These are phyloP conservation scores for Pseudomicrostroma phylloplanum DNA, from an alignment of 1,284 basidiomycete species.

Conservation along the genomic window DNA sequence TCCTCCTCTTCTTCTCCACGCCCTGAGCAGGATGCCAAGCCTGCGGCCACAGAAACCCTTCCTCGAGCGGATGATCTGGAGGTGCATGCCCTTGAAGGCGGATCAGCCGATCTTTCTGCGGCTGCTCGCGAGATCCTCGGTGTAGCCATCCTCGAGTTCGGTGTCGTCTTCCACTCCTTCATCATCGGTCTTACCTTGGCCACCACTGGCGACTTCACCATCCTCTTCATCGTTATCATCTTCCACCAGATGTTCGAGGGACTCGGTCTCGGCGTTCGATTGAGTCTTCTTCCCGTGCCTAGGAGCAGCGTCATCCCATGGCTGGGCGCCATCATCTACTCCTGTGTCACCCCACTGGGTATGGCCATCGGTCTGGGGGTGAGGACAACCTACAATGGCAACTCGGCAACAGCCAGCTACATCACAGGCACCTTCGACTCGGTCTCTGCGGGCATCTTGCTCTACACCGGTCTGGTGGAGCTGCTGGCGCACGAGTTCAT, in stretches of 20 bases:
- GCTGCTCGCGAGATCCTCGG: constrained; percentile 73
- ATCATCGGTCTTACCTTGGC: constrained; percentile 91
- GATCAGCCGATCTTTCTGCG: constrained; percentile 6
- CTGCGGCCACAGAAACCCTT: constrained; percentile 8
- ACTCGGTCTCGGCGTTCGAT: constrained; percentile 47
- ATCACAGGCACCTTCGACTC: constrained; percentile 46
- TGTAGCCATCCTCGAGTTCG: constrained; percentile 78
- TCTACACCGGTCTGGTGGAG: constrained; percentile 49
- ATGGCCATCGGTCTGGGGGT: constrained; percentile 48
- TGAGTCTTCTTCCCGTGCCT: constrained; percentile 27
- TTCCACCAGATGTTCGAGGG: constrained; percentile 55
- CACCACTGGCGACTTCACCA: constrained; percentile 68
- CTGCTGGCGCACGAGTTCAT: constrained; percentile 50
- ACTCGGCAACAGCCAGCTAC: constrained; percentile 42
- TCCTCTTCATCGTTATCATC: constrained; percentile 81
- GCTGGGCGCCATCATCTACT: constrained; percentile 31
- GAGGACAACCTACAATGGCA: constrained; percentile 43
- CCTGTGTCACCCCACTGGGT: constrained; percentile 46
- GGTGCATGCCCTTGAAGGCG: background rate
- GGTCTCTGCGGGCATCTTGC: constrained; percentile 45
- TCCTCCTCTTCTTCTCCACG: background rate
- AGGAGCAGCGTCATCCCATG: constrained; percentile 27
- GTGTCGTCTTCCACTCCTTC: constrained; percentile 75
- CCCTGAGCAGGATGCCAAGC: too few relatives aligned
- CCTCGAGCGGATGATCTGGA: background rate